Evolutionary conservation across 768 basidiomycete genomes (phyloP), one percentile per base, ranked within the genome.

Genomic region (Rhodotorula taiwanensis): DNA sequence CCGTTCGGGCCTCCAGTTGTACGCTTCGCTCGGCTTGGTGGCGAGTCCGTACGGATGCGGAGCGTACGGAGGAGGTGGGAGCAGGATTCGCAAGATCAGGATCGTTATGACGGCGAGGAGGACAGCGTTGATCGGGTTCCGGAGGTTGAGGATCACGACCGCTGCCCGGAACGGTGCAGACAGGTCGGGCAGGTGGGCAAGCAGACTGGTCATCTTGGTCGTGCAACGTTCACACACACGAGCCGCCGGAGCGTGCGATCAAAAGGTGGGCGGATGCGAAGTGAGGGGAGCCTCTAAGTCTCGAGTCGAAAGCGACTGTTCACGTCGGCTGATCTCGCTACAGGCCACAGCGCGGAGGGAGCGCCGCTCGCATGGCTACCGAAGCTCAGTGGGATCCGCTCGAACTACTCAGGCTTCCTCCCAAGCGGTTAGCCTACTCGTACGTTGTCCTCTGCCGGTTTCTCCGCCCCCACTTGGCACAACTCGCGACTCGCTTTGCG

Each of bases 1-100:
- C 0, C 81, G 71, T 68, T 85, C 83, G 1, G 94, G 94, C 80
- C 90, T 83, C 90, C 91, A 97, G 69, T 89, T 87, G 80, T 97
- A 98, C 8, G 27, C 43, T 18, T 30, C 14, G 51, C 31, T 2
- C 20, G 52, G 58, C 2, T 53, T 28, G 6, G 48, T 5, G 6
- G 63, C 36, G 52, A 65, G 39, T 41, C n/a, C 34, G 52, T 52
- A 55, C 14, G 55, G 52, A 11, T 31, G 9, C 3, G 64, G 64
- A 16, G 51, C 10, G 23, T n/a, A 39, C 13, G 64, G 53, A 8
- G 64, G 30, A 15, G 58, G 23, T 13, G 64, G 64, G 43, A 65
- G 18, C 25, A 55, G 42, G 41, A 48, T 25, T 53, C 50, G 23
- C 33, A 52, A 49, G 36, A 52, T 20, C 30, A 65, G 48, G 41